These are phyloP conservation scores for Salvia splendens DNA, from an alignment of 257 asterid species.

Conservation along the genomic window DNA sequence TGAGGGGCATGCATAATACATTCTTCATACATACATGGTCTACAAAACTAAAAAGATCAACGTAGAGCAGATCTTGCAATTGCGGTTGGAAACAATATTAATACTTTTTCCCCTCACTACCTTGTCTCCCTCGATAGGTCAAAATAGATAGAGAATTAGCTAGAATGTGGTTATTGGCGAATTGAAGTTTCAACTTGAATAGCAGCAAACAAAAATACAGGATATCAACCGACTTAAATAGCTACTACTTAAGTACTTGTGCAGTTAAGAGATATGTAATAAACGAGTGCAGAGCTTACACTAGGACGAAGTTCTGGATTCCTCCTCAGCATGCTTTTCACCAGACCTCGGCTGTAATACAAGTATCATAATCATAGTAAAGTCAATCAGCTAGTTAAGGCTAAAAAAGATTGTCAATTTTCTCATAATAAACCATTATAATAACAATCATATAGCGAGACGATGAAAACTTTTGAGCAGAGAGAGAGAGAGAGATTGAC, in stretches of 20 bases:
- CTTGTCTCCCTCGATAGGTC: too few species aligned
- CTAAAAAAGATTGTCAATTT: background rate
- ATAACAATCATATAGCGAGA: background rate
- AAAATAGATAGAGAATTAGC: too few species aligned
- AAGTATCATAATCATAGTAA: slow-evolving; percentile 23
- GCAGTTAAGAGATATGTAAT: slow-evolving; percentile 16
- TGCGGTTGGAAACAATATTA: too few species aligned
- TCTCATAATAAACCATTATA: slow-evolving; percentile 12
- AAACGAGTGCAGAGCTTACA: slow-evolving; percentile 45
- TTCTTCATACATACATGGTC: background rate
- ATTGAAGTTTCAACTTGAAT: slow-evolving; percentile 1
- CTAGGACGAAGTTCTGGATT: slow-evolving; percentile 84
- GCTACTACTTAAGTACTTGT: slow-evolving; percentile 10
- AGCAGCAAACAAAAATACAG: background rate
- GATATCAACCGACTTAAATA: background rate
- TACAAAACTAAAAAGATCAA: too few species aligned
- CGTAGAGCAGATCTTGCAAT: too few species aligned
- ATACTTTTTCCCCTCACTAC: too few species aligned
- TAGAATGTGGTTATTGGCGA: background rate
- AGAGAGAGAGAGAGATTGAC: background rate
- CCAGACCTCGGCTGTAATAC: slow-evolving; percentile 70
- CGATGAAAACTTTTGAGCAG: background rate
- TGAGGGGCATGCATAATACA: background rate
- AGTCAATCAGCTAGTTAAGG: slow-evolving; percentile 26
- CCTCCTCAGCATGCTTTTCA: slow-evolving; percentile 91